Evolutionary conservation across 1,284 basidiomycete species (phyloP).

Genomic region (Ganoderma resinaceum): DNA sequence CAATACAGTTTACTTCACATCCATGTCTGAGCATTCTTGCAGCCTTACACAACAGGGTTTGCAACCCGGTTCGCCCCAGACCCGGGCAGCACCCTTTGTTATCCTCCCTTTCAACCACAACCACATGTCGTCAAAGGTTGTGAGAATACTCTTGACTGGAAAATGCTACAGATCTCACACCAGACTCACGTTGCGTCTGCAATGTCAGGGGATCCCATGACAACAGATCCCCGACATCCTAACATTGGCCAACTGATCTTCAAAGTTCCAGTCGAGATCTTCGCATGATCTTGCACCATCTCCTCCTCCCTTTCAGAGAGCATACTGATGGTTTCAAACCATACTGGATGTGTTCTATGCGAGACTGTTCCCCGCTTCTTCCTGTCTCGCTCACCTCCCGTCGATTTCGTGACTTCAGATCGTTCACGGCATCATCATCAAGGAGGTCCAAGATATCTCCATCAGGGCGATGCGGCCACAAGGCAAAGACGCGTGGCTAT

Average conservation of each 20-base stretch:
- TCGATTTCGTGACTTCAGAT: not conserved
- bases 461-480: not conserved
- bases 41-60: not conserved
- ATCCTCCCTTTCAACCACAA: not conserved
- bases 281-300: slow-evolving; percentile 1
- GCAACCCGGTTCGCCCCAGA: not conserved
- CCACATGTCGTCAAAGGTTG: not conserved
- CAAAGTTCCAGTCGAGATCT: not conserved
- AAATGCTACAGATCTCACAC: not conserved
- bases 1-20: not conserved
- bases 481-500: not conserved
- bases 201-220: not conserved
- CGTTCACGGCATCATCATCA: not conserved
- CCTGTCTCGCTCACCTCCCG: not conserved
- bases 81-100: not conserved
- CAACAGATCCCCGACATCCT: not conserved
- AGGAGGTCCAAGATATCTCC: not conserved
- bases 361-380: not conserved
- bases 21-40: not conserved
- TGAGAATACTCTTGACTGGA: not conserved
- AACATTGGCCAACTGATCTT: not conserved
- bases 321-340: not conserved
- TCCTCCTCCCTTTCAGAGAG: not conserved
- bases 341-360: not conserved
- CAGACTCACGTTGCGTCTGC: not conserved